Conservation (phyloP, 148 eudicot genomes). For the Pharnaceum exiguum region DNA sequence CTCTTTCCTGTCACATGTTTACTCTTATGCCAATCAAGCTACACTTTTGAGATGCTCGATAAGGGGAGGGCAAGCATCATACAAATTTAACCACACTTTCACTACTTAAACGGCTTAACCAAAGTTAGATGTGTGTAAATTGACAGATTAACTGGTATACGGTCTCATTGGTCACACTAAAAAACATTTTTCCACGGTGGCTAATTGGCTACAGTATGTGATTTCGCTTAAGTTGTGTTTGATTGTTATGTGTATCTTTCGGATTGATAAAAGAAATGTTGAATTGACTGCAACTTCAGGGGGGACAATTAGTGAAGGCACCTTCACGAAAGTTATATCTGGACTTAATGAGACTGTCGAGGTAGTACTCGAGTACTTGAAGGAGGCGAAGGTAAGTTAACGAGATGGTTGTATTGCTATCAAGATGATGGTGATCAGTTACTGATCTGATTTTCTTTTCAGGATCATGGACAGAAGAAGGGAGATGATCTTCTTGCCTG, state of each 20-base stretch:
- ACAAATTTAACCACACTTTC: no score
- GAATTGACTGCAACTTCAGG: conserved; percentile 22
- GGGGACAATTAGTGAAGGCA: conserved; percentile 50
- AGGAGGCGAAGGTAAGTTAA: conserved; percentile 77
- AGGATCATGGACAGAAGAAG: conserved; percentile 77
- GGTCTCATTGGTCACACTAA: no score
- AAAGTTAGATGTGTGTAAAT: no score
- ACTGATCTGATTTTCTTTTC: conserved; percentile 10
- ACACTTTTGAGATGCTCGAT: no score
- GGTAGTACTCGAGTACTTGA: conserved; percentile 73
- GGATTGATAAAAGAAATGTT: not conserved
- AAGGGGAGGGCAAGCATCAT: no score
- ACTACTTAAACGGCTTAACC: no score
- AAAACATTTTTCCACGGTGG: no score
- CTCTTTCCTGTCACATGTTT: no score
- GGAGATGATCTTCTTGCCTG: conserved; percentile 93
- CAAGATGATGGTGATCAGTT: not conserved
- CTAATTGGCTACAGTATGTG: no score
- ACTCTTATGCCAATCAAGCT: no score
- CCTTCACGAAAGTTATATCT: conserved; percentile 54
- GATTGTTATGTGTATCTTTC: not conserved
- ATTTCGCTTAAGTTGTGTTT: no score
- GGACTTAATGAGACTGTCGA: conserved; percentile 81
- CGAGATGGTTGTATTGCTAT: not conserved
- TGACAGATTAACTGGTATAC: no score